Conservation (phyloP, 2,329 filamentous ascomycete genomes). For the Fusarium chuoi region DNA sequence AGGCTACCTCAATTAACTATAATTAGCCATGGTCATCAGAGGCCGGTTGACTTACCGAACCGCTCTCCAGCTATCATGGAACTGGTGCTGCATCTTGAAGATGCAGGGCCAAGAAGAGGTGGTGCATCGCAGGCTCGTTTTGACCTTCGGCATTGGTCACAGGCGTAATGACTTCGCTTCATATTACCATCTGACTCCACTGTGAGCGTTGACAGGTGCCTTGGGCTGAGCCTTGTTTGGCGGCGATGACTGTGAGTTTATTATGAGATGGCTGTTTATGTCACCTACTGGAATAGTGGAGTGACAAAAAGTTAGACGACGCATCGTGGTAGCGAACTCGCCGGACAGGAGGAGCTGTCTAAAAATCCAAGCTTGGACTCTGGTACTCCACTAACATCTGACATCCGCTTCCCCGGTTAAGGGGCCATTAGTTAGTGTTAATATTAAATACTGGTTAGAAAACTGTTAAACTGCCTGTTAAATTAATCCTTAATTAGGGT, state of each 20-base stretch:
- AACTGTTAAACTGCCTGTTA: too few species aligned
- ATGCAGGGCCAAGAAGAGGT: constrained; percentile 14
- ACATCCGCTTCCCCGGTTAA: constrained; percentile 6
- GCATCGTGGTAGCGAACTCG: background rate
- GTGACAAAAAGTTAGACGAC: background rate
- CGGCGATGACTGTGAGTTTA: background rate
- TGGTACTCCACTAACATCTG: background rate
- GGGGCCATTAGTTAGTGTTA: too few species aligned
- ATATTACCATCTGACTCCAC: constrained; percentile 11
- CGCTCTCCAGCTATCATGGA: constrained; percentile 7
- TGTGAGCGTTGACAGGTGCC: background rate
- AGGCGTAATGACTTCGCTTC: constrained; percentile 41
- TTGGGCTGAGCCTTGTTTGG: background rate
- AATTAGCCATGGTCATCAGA: background rate
- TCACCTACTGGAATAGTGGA: background rate
- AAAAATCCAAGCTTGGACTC: background rate
- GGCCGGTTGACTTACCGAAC: constrained; percentile 20
- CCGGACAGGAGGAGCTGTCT: background rate
- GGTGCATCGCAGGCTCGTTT: constrained; percentile 42
- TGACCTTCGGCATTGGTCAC: constrained; percentile 40
- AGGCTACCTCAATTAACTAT: background rate
- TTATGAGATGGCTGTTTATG: background rate
- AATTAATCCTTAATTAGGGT: too few species aligned
- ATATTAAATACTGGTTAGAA: too few species aligned
- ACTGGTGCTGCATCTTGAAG: background rate